Evolutionary conservation across 441 rosid genomes (phyloP).

Genomic region (Populus hybrid): DNA sequence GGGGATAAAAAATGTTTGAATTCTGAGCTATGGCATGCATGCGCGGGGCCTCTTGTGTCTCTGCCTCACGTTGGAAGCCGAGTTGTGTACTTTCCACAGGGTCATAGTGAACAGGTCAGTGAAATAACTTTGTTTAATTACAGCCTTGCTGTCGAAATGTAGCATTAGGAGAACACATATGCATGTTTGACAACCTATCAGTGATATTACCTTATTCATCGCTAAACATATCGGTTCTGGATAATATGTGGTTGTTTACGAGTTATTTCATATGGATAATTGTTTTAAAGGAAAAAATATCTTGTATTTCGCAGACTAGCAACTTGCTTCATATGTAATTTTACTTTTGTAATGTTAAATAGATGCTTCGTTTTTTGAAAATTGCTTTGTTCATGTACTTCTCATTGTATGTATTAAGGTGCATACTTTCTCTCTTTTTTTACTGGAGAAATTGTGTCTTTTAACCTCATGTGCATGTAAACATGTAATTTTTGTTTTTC

Average conservation of each 20-base stretch:
- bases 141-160: neutral
- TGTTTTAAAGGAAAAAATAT: neutral
- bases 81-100: slow-evolving; percentile 78
- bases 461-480: neutral
- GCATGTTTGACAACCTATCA: neutral
- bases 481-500: neutral
- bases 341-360: neutral
- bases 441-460: neutral
- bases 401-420: neutral
- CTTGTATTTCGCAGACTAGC: neutral
- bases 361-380: neutral
- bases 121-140: slow-evolving; percentile 44
- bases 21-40: slow-evolving; percentile 88
- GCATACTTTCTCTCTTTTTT: neutral
- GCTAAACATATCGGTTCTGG: neutral
- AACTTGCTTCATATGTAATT: neutral
- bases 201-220: neutral
- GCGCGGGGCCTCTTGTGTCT: too few relatives aligned
- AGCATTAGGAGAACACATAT: neutral
- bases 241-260: neutral
- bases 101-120: slow-evolving; percentile 81
- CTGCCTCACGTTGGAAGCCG: slow-evolving; percentile 70
- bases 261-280: neutral
- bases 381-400: neutral
- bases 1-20: slow-evolving; percentile 53